Percentiles rank a stretch among this genome's conserved stretches.
Conservation (phyloP, 139 green algal genomes). For the Haematococcus lacustris region DNA sequence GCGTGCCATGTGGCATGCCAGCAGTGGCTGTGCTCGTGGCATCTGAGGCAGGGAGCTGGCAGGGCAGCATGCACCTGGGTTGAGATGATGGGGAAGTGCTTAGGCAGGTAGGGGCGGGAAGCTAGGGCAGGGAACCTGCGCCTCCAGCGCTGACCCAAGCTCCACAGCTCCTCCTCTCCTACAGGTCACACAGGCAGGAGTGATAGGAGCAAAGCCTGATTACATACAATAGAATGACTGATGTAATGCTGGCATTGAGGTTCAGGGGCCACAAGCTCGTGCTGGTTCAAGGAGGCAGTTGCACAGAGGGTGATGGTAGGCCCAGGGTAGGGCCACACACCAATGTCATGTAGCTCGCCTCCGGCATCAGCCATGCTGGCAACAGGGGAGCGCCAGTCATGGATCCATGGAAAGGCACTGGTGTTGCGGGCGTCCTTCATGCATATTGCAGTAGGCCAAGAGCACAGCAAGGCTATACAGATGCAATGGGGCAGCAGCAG, state of each 20-base stretch:
- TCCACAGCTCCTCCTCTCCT: conserved; percentile 45
- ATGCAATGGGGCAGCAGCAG: background rate
- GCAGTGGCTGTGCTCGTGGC: background rate
- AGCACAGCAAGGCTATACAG: background rate
- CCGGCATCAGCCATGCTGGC: background rate
- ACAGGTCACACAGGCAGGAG: background rate
- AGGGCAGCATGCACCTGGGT: conserved; percentile 30
- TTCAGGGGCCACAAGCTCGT: too few relatives aligned
- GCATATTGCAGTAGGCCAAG: background rate
- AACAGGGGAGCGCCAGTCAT: conserved; percentile 25
- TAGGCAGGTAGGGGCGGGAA: conserved; percentile 23
- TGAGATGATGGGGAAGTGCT: conserved; percentile 36
- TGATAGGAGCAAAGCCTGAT: too few relatives aligned
- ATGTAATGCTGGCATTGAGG: too few relatives aligned
- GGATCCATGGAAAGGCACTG: conserved; percentile 18
- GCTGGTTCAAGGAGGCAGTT: too few relatives aligned
- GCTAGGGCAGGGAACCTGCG: conserved; percentile 25
- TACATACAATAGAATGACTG: background rate
- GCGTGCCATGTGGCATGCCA: background rate
- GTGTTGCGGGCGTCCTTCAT: conserved; percentile 14
- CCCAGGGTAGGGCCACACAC: conserved; percentile 1
- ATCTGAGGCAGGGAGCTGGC: too few relatives aligned
- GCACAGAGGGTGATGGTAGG: background rate
- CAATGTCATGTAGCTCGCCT: conserved; percentile 37
- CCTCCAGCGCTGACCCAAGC: conserved; percentile 21